These are phyloP conservation scores for Dictyophora rubrovolvata DNA, from an alignment of 768 basidiomycete genomes.

Conservation along the genomic window DNA sequence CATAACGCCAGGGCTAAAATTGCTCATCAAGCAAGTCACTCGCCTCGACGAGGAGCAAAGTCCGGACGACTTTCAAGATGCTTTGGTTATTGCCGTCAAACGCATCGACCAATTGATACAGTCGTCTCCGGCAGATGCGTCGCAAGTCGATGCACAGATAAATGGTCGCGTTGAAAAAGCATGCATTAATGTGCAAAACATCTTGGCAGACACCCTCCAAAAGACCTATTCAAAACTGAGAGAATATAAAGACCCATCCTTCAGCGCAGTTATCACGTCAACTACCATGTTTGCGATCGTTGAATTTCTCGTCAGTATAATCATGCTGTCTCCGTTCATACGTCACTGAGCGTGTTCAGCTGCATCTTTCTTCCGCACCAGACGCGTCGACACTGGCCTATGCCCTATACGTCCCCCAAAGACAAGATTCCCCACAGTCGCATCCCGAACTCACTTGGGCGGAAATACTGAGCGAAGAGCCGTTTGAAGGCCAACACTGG, in stretches of 20 bases:
- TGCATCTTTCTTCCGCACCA: conserved; percentile 47
- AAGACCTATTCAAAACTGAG: conserved; percentile 44
- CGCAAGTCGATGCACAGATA: conserved; percentile 5
- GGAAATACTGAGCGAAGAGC: conserved; percentile 72
- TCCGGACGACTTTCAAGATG: conserved; percentile 35
- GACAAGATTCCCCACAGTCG: conserved; percentile 34
- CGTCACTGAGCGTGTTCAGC: conserved; percentile 24
- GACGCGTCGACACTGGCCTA: conserved; percentile 35
- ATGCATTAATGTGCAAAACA: conserved; percentile 54
- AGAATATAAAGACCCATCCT: conserved; percentile 32
- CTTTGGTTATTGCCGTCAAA: conserved; percentile 38
- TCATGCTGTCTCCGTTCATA: background rate
- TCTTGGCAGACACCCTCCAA: conserved; percentile 49
- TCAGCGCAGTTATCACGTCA: conserved; percentile 58
- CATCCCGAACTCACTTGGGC: conserved; percentile 49
- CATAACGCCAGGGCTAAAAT: conserved; percentile 43
- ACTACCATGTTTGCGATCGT: conserved; percentile 62
- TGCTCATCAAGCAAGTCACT: conserved; percentile 30
- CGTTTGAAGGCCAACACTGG: conserved; percentile 83
- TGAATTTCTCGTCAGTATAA: conserved; percentile 50
- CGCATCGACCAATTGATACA: conserved; percentile 3
- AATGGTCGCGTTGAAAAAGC: conserved; percentile 39
- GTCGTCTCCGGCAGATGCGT: background rate
- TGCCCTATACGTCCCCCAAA: conserved; percentile 45
- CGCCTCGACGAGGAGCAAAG: conserved; percentile 18